Evolutionary conservation across 805 yeast species (phyloP), one percentile per base, ranked within the genome.

Genomic region (Kazachstania viticola): DNA sequence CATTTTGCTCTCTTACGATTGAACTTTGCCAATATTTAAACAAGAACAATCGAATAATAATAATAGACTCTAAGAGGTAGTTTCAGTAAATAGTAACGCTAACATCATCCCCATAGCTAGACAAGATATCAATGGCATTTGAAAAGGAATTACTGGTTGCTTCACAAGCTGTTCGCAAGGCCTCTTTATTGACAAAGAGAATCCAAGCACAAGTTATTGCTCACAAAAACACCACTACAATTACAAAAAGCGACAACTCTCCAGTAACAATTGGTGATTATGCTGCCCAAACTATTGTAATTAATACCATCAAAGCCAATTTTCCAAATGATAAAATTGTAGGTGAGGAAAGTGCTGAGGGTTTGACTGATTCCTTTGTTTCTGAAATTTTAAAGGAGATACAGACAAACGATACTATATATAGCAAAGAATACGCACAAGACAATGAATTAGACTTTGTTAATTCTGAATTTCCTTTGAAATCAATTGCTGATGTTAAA

Each of bases 251-350:
- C 25, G 99, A 88, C 54, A 73, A 75, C 39, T 83, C 95, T 1
- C 99, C 99, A 1, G 99, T 91, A 12, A 91, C 99, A 1, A 65
- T 82, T 34, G 98, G 97, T 13, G 99, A 91, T 55, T 91, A 80
- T 51, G 95, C 94, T 4, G 87, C 96, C 0, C 99, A 91, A 51
- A 95, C 95, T 0, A 72, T 88, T 28, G 75, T 91, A 36, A 88
- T 85, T 56, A 73, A 83, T 36, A 87, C 95, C 3, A 71, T 91
- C 36, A 67, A 71, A 47, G 56, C 70, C 33, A 79, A 77, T 42
- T 91, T 91, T 63, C 95, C 96, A 2, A 42, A 51, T 3, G 98
- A 91, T 54, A 76, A 73, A 34, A 73, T 91, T 38, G 94, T 91
- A 5, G 99, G 96, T 14, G 99, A 91, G 57, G 99, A 91, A 52